Evolutionary conservation across 1,139 yeast genomes (phyloP).

Genomic region (Saccharomyces hybrid): DNA sequence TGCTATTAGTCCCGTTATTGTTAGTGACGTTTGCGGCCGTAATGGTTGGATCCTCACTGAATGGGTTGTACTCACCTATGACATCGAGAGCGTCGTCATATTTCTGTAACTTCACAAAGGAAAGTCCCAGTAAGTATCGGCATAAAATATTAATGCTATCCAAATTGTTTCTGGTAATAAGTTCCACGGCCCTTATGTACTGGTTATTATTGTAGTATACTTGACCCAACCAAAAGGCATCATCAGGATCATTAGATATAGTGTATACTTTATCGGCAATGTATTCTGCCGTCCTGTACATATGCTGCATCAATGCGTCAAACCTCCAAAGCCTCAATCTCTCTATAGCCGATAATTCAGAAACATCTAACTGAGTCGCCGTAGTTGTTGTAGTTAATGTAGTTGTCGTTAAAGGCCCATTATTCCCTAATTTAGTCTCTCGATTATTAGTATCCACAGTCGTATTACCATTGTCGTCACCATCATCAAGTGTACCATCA

Average conservation of each 20-base stretch:
- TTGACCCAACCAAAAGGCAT: constrained; percentile 95
- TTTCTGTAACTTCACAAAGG: constrained; percentile 62
- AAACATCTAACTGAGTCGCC: constrained; percentile 20
- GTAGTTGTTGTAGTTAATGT: constrained; percentile 16
- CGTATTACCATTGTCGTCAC: constrained; percentile 36
- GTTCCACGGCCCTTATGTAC: constrained; percentile 68
- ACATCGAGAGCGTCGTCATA: constrained; percentile 89
- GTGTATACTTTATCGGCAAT: constrained; percentile 86
- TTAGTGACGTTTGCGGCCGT: constrained; percentile 19
- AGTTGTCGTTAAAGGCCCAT: constrained; percentile 11
- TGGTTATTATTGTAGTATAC: constrained; percentile 66
- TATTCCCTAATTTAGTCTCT: constrained; percentile 4
- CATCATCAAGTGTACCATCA: constrained; percentile 6
- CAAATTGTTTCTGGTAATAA: constrained; percentile 38
- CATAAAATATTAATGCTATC: constrained; percentile 56
- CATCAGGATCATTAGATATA: constrained; percentile 70
- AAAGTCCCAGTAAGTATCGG: constrained; percentile 71
- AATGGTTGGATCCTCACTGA: constrained; percentile 21
- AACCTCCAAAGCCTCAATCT: constrained; percentile 86
- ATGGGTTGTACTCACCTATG: constrained; percentile 79
- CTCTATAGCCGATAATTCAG: constrained; percentile 72
- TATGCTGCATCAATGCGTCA: constrained; percentile 89
- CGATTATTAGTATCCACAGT: constrained; percentile 16
- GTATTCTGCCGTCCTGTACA: constrained; percentile 80
- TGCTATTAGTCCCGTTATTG: constrained; percentile 7